Evolutionary conservation across 768 basidiomycete genomes (phyloP).

Genomic region (Mycena albidolilacea): DNA sequence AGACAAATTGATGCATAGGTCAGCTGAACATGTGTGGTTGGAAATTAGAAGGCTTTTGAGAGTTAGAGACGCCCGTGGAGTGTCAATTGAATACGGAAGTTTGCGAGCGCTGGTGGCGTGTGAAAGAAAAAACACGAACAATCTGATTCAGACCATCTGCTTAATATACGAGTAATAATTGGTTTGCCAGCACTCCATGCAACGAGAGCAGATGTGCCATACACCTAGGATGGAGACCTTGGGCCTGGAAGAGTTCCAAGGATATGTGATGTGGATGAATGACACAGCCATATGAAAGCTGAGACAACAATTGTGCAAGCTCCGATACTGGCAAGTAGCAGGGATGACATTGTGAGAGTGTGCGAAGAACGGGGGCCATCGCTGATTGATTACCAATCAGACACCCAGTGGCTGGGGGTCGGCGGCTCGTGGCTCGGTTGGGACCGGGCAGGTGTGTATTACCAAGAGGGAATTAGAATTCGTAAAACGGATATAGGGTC

Average conservation of each 20-base stretch:
- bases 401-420: not conserved
- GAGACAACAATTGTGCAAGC: conserved; percentile 28
- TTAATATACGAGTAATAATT: not conserved
- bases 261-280: conserved; percentile 23
- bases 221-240: conserved; percentile 21
- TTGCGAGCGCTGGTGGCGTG: too few species aligned
- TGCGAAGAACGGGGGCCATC: conserved; percentile 8
- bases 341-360: conserved; percentile 25
- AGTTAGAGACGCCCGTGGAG: too few species aligned
- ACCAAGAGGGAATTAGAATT: too few species aligned
- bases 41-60: too few species aligned
- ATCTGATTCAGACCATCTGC: too few species aligned
- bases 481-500: too few species aligned
- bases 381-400: not conserved
- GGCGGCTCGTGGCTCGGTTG: too few species aligned
- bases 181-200: conserved; percentile 15
- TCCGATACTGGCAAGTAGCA: conserved; percentile 26
- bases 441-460: too few species aligned
- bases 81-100: too few species aligned
- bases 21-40: too few species aligned
- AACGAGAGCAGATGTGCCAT: conserved; percentile 20
- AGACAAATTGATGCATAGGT: too few species aligned
- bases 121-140: too few species aligned
- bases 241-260: conserved; percentile 25
- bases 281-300: conserved; percentile 26